Conservation (phyloP, 768 basidiomycete genomes). For the Pulveroboletus sp. region DNA sequence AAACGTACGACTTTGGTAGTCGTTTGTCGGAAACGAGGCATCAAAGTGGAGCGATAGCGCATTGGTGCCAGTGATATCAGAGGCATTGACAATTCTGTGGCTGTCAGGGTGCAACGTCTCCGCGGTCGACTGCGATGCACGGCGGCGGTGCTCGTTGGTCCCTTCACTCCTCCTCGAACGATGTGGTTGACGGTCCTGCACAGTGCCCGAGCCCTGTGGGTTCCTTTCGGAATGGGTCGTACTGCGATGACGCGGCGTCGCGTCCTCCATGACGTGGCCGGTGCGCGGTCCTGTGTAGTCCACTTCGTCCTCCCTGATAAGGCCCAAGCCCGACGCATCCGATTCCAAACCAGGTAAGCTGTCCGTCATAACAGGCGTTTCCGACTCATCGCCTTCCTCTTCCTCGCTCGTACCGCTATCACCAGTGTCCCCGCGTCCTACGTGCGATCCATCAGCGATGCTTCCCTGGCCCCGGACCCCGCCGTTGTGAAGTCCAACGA, state of each 20-base stretch:
- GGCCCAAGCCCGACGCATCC: slow-evolving; percentile 25
- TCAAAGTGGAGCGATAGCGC: slow-evolving; percentile 35
- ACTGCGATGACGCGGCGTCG: slow-evolving; percentile 16
- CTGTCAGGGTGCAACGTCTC: slow-evolving; percentile 17
- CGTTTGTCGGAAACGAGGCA: slow-evolving; percentile 32
- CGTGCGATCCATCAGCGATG: slow-evolving; percentile 13
- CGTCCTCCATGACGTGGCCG: slow-evolving; percentile 4
- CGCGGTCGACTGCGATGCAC: slow-evolving; percentile 19
- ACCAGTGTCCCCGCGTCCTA: slow-evolving; percentile 15
- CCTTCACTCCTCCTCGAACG: slow-evolving; percentile 26
- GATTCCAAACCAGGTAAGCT: slow-evolving; percentile 18
- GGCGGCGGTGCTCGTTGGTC: slow-evolving; percentile 16
- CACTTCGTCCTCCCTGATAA: slow-evolving; percentile 32
- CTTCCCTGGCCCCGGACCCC: slow-evolving; percentile 26
- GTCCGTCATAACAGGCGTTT: slow-evolving; percentile 19
- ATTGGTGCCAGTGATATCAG: slow-evolving; percentile 28
- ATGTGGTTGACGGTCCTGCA: slow-evolving; percentile 17
- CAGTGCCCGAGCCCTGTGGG: slow-evolving; percentile 6
- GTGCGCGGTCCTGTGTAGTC: slow-evolving; percentile 15
- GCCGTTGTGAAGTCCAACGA: slow-evolving; percentile 31
- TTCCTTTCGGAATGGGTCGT: slow-evolving; percentile 19
- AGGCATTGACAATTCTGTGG: slow-evolving; percentile 14
- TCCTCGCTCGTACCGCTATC: slow-evolving; percentile 15
- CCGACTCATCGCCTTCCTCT: slow-evolving; percentile 16
- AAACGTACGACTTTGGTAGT: slow-evolving; percentile 14